Evolutionary conservation across 257 asterid species (phyloP), one percentile per base, ranked within the genome.

Genomic region (Galeopsis tetrahit): DNA sequence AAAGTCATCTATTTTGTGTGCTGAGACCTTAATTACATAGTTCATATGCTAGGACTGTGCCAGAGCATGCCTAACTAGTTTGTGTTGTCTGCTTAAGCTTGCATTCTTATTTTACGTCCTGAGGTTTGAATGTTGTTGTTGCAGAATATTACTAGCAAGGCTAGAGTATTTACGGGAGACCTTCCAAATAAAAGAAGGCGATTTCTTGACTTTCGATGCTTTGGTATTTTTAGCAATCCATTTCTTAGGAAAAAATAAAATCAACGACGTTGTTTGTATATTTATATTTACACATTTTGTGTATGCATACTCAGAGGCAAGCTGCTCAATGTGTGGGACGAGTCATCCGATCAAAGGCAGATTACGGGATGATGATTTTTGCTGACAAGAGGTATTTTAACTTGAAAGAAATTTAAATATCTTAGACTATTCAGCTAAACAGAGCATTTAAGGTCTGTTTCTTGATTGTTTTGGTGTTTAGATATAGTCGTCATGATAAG

Each of bases 261-360:
- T 32, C 63, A n/a, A 6, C 38, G 39, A 60, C 67, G 61, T 11
- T 57, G 4, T 64, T 11, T 72, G 57, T 28, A 31, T 57, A 42
- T 40, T 35, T 58, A 42, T 44, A 17, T 44, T 65, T 17, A 28
- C 14, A 28, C 48, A 42, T 35, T 62, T 65, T 40, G 49, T 52
- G 15, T 39, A 10, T 64, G 43, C 59, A 33, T 39, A 21, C 57
- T 28, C 88, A 94, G 99, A 91, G 99, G 70, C 99, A 91, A 91
- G 97, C 98, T 83, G 98, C 99, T 66, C 97, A 95, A 79, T 94
- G 99, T 63, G 99, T 94, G 44, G 99, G 99, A 39, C 96, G 99
- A 78, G 96, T 94, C 75, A 94, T 94, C 73, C 90, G 99, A 74
- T 94, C 99, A 7, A 94, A 94, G 82, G 97, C 99, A 69, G 99